Base-by-base conservation (phyloP, 1,284 basidiomycete species). In the Pascua guehoae region DNA sequence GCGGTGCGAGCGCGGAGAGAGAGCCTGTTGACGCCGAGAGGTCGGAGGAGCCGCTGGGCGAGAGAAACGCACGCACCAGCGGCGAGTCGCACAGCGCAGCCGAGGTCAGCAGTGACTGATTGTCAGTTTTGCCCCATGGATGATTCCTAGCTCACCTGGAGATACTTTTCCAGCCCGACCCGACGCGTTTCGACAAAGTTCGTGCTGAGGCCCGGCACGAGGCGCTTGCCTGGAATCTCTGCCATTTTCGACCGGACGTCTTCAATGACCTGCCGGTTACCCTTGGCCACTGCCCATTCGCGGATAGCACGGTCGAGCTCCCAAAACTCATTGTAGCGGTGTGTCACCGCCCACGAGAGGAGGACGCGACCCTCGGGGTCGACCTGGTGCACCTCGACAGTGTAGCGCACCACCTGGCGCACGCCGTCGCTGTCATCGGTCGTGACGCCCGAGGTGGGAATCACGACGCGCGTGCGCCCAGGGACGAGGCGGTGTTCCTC, bases 281-380 rank as follows among this genome's bases (percentile, higher is more conserved):
- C 40, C 12, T 38, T 16, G 11, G 24, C 41, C 1, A 39, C 51
- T 11, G 65, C 70, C 68, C 66, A 70, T 4, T 74, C 73, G 41
- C 58, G 85, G 48, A 98, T 77, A 56, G 86, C 85, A 64, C 86
- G 88, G 71, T 97, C 90, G 81, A 97, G 86, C 52, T 83, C 85
- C 67, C 88, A 84, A 73, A 98, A 98, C 72, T 98, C 94, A 72
- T 91, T 96, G 74, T 96, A 98, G 59, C 95, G 80, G 62, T 93
- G 81, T 5, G 90, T 87, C 3, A 97, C 87, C 32, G 92, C 86
- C 95, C 95, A 98, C 3, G 89, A 89, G 1, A 88, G 87, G 1
- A 84, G 79, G 67, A 87, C 85, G 48, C 82, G 84, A 5, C 87
- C 89, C 67, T 92, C 88, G 0, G 78, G 74, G n/a, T 83, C 85